These are phyloP conservation scores for Balansia obtecta DNA, from an alignment of 2,329 filamentous ascomycete species.

Conservation along the genomic window DNA sequence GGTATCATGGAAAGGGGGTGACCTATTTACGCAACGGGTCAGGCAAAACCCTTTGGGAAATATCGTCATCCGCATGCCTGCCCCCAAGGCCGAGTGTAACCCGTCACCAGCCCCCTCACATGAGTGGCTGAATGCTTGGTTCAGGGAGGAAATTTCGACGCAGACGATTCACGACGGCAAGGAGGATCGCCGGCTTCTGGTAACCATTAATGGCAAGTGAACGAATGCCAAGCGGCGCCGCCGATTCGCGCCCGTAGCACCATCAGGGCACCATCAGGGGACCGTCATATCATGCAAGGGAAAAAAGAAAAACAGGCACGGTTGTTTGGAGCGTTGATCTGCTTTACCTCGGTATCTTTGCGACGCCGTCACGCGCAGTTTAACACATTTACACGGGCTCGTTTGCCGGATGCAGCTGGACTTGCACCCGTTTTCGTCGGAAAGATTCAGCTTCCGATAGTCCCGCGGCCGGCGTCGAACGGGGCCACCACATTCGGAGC, in stretches of 20 bases:
- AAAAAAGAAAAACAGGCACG: background rate
- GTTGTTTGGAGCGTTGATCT: no score
- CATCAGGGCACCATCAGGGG: background rate
- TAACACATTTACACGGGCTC: background rate
- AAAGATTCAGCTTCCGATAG: background rate
- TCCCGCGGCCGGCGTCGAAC: background rate
- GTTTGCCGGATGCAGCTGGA: conserved; percentile 1
- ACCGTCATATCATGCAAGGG: background rate
- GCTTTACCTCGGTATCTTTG: no score
- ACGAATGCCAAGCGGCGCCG: background rate
- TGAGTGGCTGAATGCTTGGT: background rate
- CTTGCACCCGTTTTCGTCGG: background rate
- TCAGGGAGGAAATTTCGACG: background rate
- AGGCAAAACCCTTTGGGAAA: no score
- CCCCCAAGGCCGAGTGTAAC: background rate
- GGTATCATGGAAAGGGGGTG: no score
- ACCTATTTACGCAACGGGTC: no score
- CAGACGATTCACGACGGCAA: background rate
- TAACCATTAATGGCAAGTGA: background rate
- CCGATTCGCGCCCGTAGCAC: background rate
- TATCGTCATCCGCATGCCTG: background rate
- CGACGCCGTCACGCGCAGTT: no score
- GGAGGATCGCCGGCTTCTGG: background rate
- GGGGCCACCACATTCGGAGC: no score
- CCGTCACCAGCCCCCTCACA: background rate